phyloP scores from a whole-genome alignment of 2,329 filamentous ascomycete species.

The Sphaerulina musiva region DNA sequence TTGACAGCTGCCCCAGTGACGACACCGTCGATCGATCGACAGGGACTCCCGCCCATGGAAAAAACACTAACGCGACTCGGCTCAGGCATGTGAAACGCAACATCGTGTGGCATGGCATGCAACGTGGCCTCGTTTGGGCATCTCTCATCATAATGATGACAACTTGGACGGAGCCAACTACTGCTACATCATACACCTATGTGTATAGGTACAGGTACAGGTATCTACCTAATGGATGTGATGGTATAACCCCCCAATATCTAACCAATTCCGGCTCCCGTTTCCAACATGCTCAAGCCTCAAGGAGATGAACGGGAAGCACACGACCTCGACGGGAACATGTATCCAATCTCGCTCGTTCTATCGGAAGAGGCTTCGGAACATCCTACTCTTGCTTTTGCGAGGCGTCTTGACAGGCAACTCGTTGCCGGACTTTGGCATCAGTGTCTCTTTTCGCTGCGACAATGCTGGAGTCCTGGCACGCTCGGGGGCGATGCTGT shows the following conservation, averaged over 20 bases:
- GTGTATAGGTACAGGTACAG: too few species aligned
- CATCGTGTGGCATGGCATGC: not conserved
- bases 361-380: slow-evolving; percentile 23
- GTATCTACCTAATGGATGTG: too few species aligned
- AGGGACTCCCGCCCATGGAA: slow-evolving; percentile 1
- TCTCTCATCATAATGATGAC: not conserved
- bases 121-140: not conserved
- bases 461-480: slow-evolving; percentile 16
- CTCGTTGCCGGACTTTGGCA: slow-evolving; percentile 1
- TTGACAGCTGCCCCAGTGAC: slow-evolving; percentile 11
- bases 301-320: not conserved
- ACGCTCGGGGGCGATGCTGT: slow-evolving; percentile 23
- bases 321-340: not conserved
- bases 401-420: slow-evolving; percentile 17
- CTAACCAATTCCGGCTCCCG: not conserved
- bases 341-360: not conserved
- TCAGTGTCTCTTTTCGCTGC: slow-evolving; percentile 11
- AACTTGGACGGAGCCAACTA: not conserved
- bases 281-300: not conserved
- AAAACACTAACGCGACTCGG: not conserved
- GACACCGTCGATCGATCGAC: slow-evolving; percentile 3
- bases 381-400: slow-evolving; percentile 26
- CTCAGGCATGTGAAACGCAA: not conserved
- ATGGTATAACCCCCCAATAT: not conserved
- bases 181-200: too few species aligned